Evolutionary conservation across 2,329 filamentous ascomycete species (phyloP), one percentile per base, ranked within the genome.

Genomic region (Calonectria montana): DNA sequence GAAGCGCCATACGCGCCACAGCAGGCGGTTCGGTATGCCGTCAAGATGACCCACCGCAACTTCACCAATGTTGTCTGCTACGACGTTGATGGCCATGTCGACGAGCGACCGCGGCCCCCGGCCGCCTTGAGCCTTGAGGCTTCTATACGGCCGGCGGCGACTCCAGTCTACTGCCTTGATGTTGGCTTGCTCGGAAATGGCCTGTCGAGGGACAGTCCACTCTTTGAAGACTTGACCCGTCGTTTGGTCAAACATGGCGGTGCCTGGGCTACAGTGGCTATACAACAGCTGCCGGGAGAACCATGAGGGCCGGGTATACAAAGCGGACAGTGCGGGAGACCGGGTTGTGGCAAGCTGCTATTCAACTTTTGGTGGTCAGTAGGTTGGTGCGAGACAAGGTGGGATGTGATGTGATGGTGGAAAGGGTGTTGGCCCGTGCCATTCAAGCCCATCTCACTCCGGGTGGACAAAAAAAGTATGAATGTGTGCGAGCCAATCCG

Each of bases 1-100:
- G 59, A 84, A 80, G n/a, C 79, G 78, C 84, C 84, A 86, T 18
- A 86, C 75, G 39, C 80, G 82, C 81, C 81, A 81, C 16, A 83
- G 64, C 37, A 85, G 71, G n/a, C 76, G 77, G 41, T 65, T 63
- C 9, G 85, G 84, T n/a, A 86, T 72, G 10, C 71, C 67, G 2
- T 83, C 80, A 1, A 86, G 75, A 65, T 83, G 75, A 18, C 81
- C 75, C 23, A 78, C 74, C 3, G 82, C 72, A 23, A 85, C 75
- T 45, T 80, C 75, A 25, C 81, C 81, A 15, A 85, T 80, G 41
- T 86, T 84, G 29, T 82, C 77, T 1, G 82, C 83, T 18, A 85
- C 72, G n/a, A 83, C 76, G 37, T 80, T 80, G 47, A 82, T 82
- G n/a, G 81, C 75, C 79, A 85, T 85, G 41, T 85, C 84, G 21